Conservation (phyloP, 768 basidiomycete genomes). For the Imleria badia region DNA sequence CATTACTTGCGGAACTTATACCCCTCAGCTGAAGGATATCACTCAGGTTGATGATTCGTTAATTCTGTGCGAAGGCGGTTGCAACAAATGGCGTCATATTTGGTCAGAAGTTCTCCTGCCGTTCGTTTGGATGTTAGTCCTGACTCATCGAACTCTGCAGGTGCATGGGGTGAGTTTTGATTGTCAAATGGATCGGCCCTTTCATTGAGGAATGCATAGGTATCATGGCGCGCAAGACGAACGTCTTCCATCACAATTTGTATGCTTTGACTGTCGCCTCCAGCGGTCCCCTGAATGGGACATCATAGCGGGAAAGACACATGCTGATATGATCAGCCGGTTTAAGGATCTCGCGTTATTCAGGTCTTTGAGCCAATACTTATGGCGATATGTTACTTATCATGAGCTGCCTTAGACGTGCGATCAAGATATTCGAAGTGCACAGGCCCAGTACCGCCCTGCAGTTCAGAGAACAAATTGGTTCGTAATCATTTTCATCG, state of each 20-base stretch:
- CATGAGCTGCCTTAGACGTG: conserved; percentile 44
- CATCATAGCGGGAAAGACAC: conserved; percentile 58
- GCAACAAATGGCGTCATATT: conserved; percentile 70
- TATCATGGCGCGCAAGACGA: conserved; percentile 61
- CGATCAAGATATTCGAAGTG: conserved; percentile 66
- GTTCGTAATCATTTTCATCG: conserved; percentile 37
- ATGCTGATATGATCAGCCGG: conserved; percentile 55
- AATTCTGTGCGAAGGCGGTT: conserved; percentile 71
- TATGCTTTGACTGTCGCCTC: conserved; percentile 78
- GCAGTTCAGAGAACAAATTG: conserved; percentile 60
- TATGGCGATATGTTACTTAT: background rate
- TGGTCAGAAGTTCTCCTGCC: conserved; percentile 48
- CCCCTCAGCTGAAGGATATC: background rate
- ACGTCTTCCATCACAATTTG: conserved; percentile 58
- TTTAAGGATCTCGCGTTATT: conserved; percentile 71
- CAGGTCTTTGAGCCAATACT: conserved; percentile 43
- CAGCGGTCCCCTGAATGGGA: conserved; percentile 68
- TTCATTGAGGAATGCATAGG: conserved; percentile 32
- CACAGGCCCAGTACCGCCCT: conserved; percentile 42
- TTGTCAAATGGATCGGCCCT: background rate
- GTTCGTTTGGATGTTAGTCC: background rate
- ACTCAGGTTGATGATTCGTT: conserved; percentile 53
- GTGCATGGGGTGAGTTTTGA: conserved; percentile 40
- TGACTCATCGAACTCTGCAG: conserved; percentile 9
- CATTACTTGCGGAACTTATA: background rate